phyloP scores from a whole-genome alignment of 2,329 filamentous ascomycete genomes.

The Colletotrichum salicis region DNA sequence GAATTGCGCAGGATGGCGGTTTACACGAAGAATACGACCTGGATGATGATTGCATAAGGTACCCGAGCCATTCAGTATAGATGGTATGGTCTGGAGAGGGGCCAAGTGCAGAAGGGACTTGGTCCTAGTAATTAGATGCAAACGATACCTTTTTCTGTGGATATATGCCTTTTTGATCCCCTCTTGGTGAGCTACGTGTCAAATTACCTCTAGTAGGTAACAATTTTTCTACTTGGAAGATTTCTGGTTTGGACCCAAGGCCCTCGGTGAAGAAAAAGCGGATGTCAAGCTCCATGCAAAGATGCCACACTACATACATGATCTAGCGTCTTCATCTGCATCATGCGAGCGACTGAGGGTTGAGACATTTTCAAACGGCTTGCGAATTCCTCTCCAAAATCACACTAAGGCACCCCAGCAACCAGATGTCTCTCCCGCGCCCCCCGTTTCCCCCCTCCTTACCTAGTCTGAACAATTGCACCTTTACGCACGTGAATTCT shows the following conservation, averaged over 20 bases:
- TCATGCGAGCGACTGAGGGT: slow-evolving; percentile 9
- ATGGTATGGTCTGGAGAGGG: slow-evolving; percentile 11
- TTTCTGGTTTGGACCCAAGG: neutral
- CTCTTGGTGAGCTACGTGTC: neutral
- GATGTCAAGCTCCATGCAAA: slow-evolving; percentile 5
- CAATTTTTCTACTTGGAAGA: neutral
- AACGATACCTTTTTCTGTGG: slow-evolving; percentile 17
- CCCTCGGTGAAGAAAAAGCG: slow-evolving; percentile 5
- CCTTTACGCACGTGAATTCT: neutral
- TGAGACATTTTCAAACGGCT: slow-evolving; percentile 34
- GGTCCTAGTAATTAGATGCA: slow-evolving; percentile 31
- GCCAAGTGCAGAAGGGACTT: slow-evolving; percentile 4
- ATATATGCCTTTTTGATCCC: neutral
- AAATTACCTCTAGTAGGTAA: too few relatives aligned
- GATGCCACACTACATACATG: slow-evolving; percentile 9
- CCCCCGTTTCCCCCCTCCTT: neutral
- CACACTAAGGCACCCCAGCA: neutral
- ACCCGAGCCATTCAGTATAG: slow-evolving; percentile 23
- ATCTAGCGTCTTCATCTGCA: slow-evolving; percentile 28
- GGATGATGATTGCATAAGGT: slow-evolving; percentile 34
- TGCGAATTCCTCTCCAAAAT: neutral
- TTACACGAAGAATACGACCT: slow-evolving; percentile 36
- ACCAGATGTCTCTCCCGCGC: slow-evolving; percentile 1
- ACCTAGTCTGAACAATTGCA: neutral
- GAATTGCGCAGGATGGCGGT: slow-evolving; percentile 31